Evolutionary conservation across 139 green algal genomes (phyloP).

Genomic region (Chlamydomonas incerta): DNA sequence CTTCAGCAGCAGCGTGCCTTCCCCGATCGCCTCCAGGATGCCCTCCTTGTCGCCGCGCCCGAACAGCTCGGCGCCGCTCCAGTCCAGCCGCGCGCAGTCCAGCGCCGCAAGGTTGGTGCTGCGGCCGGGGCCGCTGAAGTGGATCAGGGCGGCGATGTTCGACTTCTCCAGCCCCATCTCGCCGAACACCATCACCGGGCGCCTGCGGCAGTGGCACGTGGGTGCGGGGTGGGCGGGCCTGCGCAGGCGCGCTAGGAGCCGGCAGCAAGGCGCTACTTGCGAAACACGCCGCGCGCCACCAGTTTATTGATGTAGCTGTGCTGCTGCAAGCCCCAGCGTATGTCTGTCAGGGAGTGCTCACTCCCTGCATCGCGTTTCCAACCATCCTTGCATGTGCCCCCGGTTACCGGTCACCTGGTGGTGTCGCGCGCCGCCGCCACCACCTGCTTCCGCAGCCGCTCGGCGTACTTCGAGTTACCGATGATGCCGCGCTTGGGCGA

Average conservation of each 20-base stretch:
- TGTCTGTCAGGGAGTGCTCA: too few species aligned
- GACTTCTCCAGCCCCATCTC: slow-evolving; percentile 81
- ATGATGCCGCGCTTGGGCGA: slow-evolving; percentile 70
- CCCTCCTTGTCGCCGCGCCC: slow-evolving; percentile 65
- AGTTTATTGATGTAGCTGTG: too few species aligned
- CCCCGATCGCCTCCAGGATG: slow-evolving; percentile 64
- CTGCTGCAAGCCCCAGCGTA: too few species aligned
- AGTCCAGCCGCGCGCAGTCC: slow-evolving; percentile 49
- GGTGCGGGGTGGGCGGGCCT: not conserved
- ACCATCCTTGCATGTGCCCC: too few species aligned
- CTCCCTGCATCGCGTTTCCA: too few species aligned
- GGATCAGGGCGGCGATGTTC: slow-evolving; percentile 73
- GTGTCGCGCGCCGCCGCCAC: slow-evolving; percentile 58
- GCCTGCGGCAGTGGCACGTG: not conserved
- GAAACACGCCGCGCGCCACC: too few species aligned
- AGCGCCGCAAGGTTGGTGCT: slow-evolving; percentile 36
- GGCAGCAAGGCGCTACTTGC: too few species aligned
- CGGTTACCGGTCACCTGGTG: not conserved
- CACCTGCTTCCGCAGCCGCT: slow-evolving; percentile 64
- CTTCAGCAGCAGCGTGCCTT: slow-evolving; percentile 76
- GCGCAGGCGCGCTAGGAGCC: too few species aligned
- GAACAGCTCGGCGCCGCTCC: slow-evolving; percentile 62
- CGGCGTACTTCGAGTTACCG: slow-evolving; percentile 69
- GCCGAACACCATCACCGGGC: slow-evolving; percentile 73
- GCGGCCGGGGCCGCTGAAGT: slow-evolving; percentile 65